Evolutionary conservation across 495 filamentous ascomycete genomes (phyloP), one percentile per base, ranked within the genome.

Genomic region (Immersiella caudata): DNA sequence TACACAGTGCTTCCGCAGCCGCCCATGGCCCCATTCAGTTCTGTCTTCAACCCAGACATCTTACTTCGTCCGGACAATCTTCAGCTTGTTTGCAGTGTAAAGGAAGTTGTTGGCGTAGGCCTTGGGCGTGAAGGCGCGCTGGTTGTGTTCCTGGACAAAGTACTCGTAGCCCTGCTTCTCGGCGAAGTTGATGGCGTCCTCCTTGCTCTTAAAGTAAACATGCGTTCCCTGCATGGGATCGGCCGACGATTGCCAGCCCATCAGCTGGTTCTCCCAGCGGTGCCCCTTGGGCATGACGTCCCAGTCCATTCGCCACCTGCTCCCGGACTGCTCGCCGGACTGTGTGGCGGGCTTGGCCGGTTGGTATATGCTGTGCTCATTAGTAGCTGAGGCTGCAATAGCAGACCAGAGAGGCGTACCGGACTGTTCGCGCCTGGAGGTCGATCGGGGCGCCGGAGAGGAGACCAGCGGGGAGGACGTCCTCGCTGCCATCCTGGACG

Each of bases 141-240:
- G 86, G 73, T 97, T 97, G 6, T 94, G 94, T 81, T 98, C 95
- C 83, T 98, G 95, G 22, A 98, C 92, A 79, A 97, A 97, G 79
- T 97, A 99, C 74, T 98, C 94, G 75, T 98, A 99, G 40, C 96
- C 95, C 76, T 99, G 96, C 86, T 97, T 99, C 83, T 97, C 90
- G 21, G 95, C 95, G 74, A 99, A 99, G 20, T 83, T 78, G 70
- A 99, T 94, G 68, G 95, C 95, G 73, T 96, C 94, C 77, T 99
- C 94, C 85, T 97, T 98, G 60, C 83, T 84, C 80, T 91, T 92
- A 86, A 99, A 99, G 75, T 88, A 89, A 66, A 99, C 77, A 77
- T 91, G 84, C 66, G 93, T 95, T 72, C 93, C 94, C 77, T 99
- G 93, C 91, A 98, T 90, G 71, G 83, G 82, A 79, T 99, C 95